phyloP scores from a whole-genome alignment of 2,329 filamentous ascomycete genomes.

The Boeremia lycopersici region DNA sequence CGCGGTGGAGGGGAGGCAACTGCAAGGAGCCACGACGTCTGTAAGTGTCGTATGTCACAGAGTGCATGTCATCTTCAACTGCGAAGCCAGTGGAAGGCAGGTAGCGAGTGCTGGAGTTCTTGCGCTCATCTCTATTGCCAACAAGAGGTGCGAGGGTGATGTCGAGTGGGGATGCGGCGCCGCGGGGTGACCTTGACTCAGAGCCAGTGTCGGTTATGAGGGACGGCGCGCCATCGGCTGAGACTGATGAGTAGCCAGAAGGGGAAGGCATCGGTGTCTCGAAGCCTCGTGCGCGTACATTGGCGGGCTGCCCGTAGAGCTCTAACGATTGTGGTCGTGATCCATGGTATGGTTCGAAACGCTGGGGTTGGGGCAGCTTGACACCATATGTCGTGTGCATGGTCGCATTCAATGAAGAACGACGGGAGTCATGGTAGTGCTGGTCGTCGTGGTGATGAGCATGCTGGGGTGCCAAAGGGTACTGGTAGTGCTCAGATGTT shows the following conservation, averaged over 20 bases:
- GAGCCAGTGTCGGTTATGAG: slow-evolving; percentile 70
- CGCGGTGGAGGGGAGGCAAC: slow-evolving; percentile 41
- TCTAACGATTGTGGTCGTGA: slow-evolving; percentile 43
- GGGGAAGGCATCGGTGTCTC: slow-evolving; percentile 69
- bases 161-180: slow-evolving; percentile 55
- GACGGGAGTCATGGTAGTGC: slow-evolving; percentile 36
- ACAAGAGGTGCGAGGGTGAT: slow-evolving; percentile 48
- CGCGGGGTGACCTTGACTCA: slow-evolving; percentile 54
- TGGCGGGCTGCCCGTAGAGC: slow-evolving; percentile 32
- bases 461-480: slow-evolving; percentile 29
- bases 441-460: slow-evolving; percentile 36
- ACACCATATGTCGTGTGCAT: slow-evolving; percentile 37
- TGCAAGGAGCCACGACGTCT: slow-evolving; percentile 42
- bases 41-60: slow-evolving; percentile 31
- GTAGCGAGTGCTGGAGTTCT: slow-evolving; percentile 44
- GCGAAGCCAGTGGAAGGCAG: slow-evolving; percentile 48
- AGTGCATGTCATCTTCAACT: slow-evolving; percentile 43
- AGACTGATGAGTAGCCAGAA: slow-evolving; percentile 65
- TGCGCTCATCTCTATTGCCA: slow-evolving; percentile 45
- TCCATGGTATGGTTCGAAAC: slow-evolving; percentile 39
- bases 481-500: slow-evolving; percentile 43
- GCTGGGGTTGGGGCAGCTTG: slow-evolving; percentile 42
- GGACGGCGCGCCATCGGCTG: slow-evolving; percentile 68
- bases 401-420: slow-evolving; percentile 35
- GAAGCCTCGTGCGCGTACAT: slow-evolving; percentile 40